A percentile compares a stretch with the other conserved stretches of the same genome.
These are phyloP conservation scores for Picea engelmannii DNA, from an alignment of 83 land plant species.

Conservation along the genomic window DNA sequence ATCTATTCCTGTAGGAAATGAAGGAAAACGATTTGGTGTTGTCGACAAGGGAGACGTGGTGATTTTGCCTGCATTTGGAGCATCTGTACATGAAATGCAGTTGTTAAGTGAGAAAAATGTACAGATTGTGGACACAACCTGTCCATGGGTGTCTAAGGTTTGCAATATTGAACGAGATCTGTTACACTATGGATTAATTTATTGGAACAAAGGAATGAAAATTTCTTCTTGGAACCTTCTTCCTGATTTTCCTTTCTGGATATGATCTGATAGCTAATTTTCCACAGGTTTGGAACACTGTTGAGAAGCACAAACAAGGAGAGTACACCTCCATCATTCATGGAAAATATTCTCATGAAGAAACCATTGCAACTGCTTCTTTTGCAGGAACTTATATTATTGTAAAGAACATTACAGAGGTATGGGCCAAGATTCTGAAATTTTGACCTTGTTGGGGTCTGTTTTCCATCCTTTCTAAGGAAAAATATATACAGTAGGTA, in stretches of 20 bases:
- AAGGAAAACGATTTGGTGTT: slow-evolving; percentile 68
- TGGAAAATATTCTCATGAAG: slow-evolving; percentile 95
- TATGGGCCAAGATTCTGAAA: slow-evolving; percentile 11
- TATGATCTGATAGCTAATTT: not conserved
- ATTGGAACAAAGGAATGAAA: not conserved
- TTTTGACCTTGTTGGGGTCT: not conserved
- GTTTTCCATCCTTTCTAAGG: not conserved
- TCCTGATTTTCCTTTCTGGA: not conserved
- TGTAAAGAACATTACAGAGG: slow-evolving; percentile 89
- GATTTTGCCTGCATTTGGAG: slow-evolving; percentile 94
- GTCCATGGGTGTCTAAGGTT: slow-evolving; percentile 99
- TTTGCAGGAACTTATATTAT: slow-evolving; percentile 80
- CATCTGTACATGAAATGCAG: slow-evolving; percentile 86
- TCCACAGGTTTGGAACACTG: slow-evolving; percentile 87
- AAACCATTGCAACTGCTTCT: slow-evolving; percentile 32
- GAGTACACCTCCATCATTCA: slow-evolving; percentile 94
- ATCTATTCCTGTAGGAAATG: slow-evolving; percentile 57
- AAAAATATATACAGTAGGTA: not conserved
- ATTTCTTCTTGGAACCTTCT: not conserved
- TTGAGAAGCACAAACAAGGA: slow-evolving; percentile 94
- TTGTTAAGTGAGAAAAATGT: slow-evolving; percentile 74
- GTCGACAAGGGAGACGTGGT: slow-evolving; percentile 86
- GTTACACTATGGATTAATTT: not conserved
- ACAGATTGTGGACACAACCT: slow-evolving; percentile 96
- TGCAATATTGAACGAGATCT: not conserved